These are phyloP conservation scores for Brasenia schreberi DNA, from an alignment of 164 flowering plant genomes.

Conservation along the genomic window DNA sequence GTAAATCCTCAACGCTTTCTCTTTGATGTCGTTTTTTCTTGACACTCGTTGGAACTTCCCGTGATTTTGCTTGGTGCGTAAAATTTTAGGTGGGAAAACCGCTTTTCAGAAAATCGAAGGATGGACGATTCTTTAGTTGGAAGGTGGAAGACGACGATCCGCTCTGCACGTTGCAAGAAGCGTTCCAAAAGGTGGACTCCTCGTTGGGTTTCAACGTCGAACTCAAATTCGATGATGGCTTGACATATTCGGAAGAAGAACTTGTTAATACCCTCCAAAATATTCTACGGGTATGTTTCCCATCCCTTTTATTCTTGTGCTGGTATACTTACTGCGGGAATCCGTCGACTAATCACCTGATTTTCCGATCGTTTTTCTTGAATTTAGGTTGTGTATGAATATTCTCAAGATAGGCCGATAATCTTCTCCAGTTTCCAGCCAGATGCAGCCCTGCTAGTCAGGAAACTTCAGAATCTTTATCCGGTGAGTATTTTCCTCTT, in stretches of 20 bases:
- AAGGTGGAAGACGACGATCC: constrained; percentile 57
- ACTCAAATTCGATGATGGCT: constrained; percentile 71
- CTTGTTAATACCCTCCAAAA: constrained; percentile 38
- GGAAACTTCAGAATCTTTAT: constrained; percentile 36
- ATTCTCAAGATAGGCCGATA: constrained; percentile 54
- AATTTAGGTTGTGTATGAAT: constrained; percentile 45
- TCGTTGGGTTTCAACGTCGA: constrained; percentile 83
- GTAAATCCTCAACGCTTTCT: constrained; percentile 5
- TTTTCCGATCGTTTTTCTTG: too few species aligned
- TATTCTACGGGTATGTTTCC: constrained; percentile 31
- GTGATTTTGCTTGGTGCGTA: background rate
- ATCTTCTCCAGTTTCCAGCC: constrained; percentile 92
- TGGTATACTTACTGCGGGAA: too few species aligned
- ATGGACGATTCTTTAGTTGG: constrained; percentile 67
- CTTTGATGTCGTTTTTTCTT: background rate
- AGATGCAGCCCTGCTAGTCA: constrained; percentile 57
- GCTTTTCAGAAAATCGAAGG: constrained; percentile 56
- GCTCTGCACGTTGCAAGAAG: constrained; percentile 74
- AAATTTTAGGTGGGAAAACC: constrained; percentile 32
- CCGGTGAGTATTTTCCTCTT: too few species aligned
- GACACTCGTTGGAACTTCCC: background rate
- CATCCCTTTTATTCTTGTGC: background rate
- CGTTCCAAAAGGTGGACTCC: constrained; percentile 54
- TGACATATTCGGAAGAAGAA: constrained; percentile 28
- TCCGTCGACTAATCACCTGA: too few species aligned